Conservation (phyloP, 306 rosid species). For the Lablab purpureus region DNA sequence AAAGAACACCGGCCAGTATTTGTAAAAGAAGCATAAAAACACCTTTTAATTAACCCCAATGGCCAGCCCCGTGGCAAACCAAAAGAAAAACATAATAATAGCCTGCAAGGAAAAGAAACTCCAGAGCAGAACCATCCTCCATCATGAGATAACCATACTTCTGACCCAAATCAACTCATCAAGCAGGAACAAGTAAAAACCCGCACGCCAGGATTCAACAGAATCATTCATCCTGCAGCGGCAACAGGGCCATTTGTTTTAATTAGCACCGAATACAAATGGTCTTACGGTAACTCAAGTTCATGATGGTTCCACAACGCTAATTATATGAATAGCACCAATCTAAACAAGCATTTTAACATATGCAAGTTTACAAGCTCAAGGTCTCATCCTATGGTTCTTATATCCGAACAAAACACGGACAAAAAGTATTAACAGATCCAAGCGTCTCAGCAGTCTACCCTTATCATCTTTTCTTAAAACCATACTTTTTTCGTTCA, state of each 20-base stretch:
- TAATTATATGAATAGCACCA: neutral
- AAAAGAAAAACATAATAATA: neutral
- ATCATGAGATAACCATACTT: neutral
- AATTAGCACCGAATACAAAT: too few relatives aligned
- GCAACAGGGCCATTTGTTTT: too few relatives aligned
- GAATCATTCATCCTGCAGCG: neutral
- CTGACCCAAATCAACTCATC: neutral
- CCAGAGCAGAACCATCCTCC: neutral
- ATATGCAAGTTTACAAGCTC: neutral
- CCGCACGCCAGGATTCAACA: neutral
- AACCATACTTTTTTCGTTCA: slow-evolving; percentile 92
- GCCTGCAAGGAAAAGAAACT: neutral
- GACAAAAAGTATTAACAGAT: neutral
- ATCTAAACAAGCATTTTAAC: neutral
- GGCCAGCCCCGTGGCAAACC: too few relatives aligned
- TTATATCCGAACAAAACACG: slow-evolving; percentile 13
- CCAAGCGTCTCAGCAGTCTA: neutral
- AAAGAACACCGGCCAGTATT: neutral
- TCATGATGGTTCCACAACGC: neutral
- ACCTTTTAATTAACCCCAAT: too few relatives aligned
- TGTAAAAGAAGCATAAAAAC: neutral
- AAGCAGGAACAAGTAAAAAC: neutral
- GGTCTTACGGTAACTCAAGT: too few relatives aligned
- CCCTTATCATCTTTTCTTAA: slow-evolving; percentile 77
- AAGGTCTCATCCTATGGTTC: slow-evolving; percentile 16